Percentiles rank a stretch among this genome's conserved stretches.
Conservation (phyloP, 208 protist species). For the Acanthamoeba castellanii region DNA sequence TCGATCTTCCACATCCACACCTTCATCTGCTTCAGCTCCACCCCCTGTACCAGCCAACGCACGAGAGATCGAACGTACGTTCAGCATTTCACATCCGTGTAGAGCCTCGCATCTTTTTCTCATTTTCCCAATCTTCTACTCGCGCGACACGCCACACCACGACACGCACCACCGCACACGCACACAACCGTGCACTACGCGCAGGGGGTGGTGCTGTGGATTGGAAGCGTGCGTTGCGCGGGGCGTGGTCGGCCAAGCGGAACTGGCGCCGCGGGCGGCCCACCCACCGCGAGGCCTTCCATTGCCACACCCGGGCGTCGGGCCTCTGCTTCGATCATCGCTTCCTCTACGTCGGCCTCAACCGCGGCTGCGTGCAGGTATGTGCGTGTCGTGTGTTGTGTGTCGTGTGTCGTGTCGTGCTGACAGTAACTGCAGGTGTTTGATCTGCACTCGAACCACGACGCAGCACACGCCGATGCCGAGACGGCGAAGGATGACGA, state of each 20-base stretch:
- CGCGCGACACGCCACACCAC: no score
- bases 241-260: neutral
- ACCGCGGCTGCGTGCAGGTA: neutral
- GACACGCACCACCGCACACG: neutral
- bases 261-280: neutral
- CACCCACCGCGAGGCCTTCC: neutral
- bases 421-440: no score
- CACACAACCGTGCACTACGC: neutral
- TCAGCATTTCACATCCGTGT: no score
- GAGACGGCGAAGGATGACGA: no score
- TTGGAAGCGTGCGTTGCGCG: neutral
- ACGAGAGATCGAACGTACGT: no score
- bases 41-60: neutral
- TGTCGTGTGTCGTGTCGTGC: no score
- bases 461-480: no score
- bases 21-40: neutral
- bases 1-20: neutral
- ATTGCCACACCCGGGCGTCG: neutral
- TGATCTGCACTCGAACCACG: no score
- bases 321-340: neutral
- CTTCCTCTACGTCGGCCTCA: constrained; percentile 30
- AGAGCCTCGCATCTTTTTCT: no score
- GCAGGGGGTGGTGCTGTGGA: neutral
- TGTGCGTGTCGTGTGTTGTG: no score
- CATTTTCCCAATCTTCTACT: no score